Percentiles rank a stretch among this genome's conserved stretches.
Evolutionary conservation across 2,329 filamentous ascomycete genomes (phyloP).

Genomic region (Pseudopyrenochaeta lycopersici): DNA sequence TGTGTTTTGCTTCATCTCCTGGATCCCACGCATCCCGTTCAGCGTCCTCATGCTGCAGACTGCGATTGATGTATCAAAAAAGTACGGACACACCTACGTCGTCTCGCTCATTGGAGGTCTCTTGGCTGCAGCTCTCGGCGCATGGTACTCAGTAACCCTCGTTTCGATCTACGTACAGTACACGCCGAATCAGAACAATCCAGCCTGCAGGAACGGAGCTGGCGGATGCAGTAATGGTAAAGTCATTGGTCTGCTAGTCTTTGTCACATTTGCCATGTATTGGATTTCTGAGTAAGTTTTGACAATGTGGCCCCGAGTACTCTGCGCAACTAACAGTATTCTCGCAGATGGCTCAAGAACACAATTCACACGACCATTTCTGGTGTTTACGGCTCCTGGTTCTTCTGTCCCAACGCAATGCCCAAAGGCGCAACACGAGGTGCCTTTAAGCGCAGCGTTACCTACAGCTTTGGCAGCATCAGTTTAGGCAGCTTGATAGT

Average conservation of each 20-base stretch:
- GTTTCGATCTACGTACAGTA: constrained; percentile 88
- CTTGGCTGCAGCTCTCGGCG: constrained; percentile 76
- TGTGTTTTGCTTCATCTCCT: constrained; percentile 83
- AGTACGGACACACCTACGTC: constrained; percentile 84
- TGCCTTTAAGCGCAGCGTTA: constrained; percentile 82
- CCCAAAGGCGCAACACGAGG: constrained; percentile 82
- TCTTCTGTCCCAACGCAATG: constrained; percentile 76
- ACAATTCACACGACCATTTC: constrained; percentile 88
- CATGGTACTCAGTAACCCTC: constrained; percentile 87
- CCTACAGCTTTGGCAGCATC: constrained; percentile 93
- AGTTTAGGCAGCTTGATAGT: constrained; percentile 85
- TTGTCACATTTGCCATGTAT: constrained; percentile 90
- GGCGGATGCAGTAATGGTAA: constrained; percentile 76
- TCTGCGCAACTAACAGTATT: constrained; percentile 58
- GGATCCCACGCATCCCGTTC: constrained; percentile 89
- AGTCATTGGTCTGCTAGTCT: constrained; percentile 85
- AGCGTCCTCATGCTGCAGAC: constrained; percentile 89
- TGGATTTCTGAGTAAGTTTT: constrained; percentile 78
- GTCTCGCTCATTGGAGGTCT: constrained; percentile 87
- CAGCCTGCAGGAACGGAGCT: constrained; percentile 61
- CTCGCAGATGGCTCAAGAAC: constrained; percentile 78
- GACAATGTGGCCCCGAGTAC: no score
- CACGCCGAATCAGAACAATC: constrained; percentile 68
- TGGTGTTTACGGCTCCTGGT: constrained; percentile 93
- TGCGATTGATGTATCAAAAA: constrained; percentile 83